phyloP scores from a whole-genome alignment of 768 basidiomycete species.

The Pluteus cervinus region DNA sequence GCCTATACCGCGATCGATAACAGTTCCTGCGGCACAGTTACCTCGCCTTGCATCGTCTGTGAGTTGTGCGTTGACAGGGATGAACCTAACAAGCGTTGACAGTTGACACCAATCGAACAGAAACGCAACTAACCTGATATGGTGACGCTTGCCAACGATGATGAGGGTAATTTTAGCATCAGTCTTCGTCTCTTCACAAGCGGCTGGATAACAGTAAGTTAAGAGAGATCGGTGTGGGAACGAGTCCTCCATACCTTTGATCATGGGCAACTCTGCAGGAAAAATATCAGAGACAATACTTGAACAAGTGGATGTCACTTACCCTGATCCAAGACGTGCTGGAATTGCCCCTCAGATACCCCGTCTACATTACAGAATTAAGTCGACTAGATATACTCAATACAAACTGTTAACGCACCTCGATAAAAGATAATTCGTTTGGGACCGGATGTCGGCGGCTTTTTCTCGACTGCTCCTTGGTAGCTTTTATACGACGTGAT shows the following conservation, averaged over 20 bases:
- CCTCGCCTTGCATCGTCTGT: conserved; percentile 57
- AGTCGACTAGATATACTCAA: conserved; percentile 8
- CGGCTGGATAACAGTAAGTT: conserved; percentile 36
- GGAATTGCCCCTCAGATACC: conserved; percentile 45
- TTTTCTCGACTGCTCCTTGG: conserved; percentile 41
- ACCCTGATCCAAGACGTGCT: conserved; percentile 52
- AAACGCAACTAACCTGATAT: conserved; percentile 34
- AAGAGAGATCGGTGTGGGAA: neutral
- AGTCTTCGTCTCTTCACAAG: conserved; percentile 54
- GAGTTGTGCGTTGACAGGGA: conserved; percentile 14
- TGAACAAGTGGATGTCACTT: conserved; percentile 7
- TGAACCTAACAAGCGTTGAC: conserved; percentile 23
- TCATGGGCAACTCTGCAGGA: conserved; percentile 45
- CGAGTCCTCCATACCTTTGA: conserved; percentile 40
- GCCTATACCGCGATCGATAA: conserved; percentile 64
- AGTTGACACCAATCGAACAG: neutral
- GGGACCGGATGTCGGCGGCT: conserved; percentile 29
- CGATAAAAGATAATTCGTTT: conserved; percentile 69
- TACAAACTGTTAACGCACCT: conserved; percentile 31
- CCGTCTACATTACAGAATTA: conserved; percentile 33
- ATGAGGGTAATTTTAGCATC: conserved; percentile 67
- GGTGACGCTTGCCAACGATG: conserved; percentile 76
- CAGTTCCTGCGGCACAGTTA: conserved; percentile 74
- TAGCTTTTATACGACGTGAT: conserved; percentile 56
- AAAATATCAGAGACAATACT: neutral